Evolutionary conservation across 169 alveolate genomes (phyloP).

Genomic region (Condylostoma magnum): DNA sequence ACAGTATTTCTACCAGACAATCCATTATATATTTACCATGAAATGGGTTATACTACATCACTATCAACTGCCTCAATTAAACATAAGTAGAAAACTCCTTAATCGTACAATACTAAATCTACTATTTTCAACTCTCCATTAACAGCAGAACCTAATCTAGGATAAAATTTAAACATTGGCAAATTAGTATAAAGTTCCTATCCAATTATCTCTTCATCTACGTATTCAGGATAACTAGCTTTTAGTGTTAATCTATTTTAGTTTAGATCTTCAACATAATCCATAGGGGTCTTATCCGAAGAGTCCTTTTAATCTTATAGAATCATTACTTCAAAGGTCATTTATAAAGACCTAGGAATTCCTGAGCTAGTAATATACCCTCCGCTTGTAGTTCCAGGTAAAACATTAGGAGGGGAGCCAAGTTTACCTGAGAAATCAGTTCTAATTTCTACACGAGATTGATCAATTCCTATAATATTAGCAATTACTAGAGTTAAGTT

Average conservation of each 20-base stretch:
- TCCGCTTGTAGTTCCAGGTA: neutral
- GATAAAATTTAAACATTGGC: constrained; percentile 21
- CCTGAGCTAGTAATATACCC: constrained; percentile 16
- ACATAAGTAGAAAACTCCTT: neutral
- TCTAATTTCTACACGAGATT: neutral
- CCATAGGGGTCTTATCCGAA: neutral
- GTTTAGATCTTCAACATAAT: neutral
- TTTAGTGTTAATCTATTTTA: neutral
- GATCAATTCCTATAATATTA: neutral
- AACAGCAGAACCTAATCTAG: constrained; percentile 11
- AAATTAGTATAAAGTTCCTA: constrained; percentile 2
- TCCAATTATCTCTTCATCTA: neutral
- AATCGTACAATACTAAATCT: constrained; percentile 11
- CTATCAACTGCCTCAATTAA: neutral
- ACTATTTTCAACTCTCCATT: neutral
- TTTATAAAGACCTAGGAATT: neutral
- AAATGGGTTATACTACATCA: neutral
- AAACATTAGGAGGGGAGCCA: neutral
- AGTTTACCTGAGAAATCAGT: constrained; percentile 20
- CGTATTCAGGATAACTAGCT: neutral
- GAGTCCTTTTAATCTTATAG: neutral
- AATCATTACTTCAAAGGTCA: neutral
- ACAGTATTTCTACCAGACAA: neutral
- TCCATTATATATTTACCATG: neutral
- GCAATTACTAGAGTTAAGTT: neutral